A percentile compares a stretch with the other conserved stretches of the same genome.
Conservation (phyloP, 2,329 filamentous ascomycete genomes). For the Fusarium sp. region DNA sequence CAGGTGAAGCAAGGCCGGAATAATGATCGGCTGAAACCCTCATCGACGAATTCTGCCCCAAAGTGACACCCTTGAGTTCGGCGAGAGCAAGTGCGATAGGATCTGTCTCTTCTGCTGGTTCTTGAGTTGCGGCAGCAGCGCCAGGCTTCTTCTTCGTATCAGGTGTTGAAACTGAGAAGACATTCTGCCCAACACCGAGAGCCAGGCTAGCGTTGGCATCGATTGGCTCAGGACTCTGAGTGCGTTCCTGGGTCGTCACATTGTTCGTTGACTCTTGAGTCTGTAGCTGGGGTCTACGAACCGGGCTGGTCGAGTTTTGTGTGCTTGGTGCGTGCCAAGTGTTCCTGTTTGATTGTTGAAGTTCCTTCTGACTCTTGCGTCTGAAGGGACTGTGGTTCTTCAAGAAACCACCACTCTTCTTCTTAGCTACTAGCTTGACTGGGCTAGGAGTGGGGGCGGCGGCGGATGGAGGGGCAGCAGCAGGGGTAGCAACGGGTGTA, state of each 20-base stretch:
- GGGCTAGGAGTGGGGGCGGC: slow-evolving; percentile 51
- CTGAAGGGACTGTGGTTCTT: slow-evolving; percentile 93
- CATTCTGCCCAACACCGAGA: slow-evolving; percentile 93
- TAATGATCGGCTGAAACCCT: slow-evolving; percentile 97
- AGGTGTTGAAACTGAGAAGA: slow-evolving; percentile 89
- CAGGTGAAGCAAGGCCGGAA: slow-evolving; percentile 90
- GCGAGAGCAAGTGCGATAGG: slow-evolving; percentile 93
- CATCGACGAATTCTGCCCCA: slow-evolving; percentile 79
- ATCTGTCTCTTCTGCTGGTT: slow-evolving; percentile 73
- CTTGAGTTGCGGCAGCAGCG: slow-evolving; percentile 46
- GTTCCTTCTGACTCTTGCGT: slow-evolving; percentile 87
- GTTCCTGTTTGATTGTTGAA: slow-evolving; percentile 62
- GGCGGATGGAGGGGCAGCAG: neutral
- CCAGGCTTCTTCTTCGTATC: slow-evolving; percentile 63
- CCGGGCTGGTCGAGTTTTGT: slow-evolving; percentile 45
- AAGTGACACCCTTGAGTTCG: slow-evolving; percentile 84
- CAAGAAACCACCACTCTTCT: slow-evolving; percentile 88
- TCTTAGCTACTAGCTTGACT: slow-evolving; percentile 75
- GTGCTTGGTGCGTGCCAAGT: slow-evolving; percentile 65
- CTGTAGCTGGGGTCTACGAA: slow-evolving; percentile 55
- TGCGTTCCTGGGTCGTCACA: slow-evolving; percentile 55
- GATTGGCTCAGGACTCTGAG: slow-evolving; percentile 81
- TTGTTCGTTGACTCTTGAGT: slow-evolving; percentile 51
- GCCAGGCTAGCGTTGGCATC: slow-evolving; percentile 94
- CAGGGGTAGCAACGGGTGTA: neutral